A percentile compares a stretch with the other conserved stretches of the same genome.
phyloP scores from a whole-genome alignment of 2,329 filamentous ascomycete species.

The Thermoascus crustaceus region DNA sequence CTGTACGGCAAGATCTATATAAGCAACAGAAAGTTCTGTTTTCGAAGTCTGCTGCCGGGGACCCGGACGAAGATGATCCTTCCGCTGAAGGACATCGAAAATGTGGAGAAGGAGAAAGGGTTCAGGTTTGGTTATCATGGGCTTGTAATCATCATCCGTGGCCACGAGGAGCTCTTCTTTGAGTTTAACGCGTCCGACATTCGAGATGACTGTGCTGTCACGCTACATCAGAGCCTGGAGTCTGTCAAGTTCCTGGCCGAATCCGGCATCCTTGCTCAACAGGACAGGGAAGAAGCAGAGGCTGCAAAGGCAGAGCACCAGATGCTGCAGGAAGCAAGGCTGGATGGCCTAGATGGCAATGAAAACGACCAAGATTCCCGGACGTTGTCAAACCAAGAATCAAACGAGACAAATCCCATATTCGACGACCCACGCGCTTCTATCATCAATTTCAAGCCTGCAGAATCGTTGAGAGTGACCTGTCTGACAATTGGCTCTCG shows the following conservation, averaged over 20 bases:
- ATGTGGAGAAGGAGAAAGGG: slow-evolving; percentile 87
- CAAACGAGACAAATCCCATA: slow-evolving; percentile 56
- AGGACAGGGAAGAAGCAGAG: slow-evolving; percentile 63
- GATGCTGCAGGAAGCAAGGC: slow-evolving; percentile 66
- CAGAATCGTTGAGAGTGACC: slow-evolving; percentile 70
- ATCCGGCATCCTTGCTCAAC: slow-evolving; percentile 57
- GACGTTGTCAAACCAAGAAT: slow-evolving; percentile 19
- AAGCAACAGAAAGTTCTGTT: slow-evolving; percentile 80
- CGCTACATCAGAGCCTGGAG: slow-evolving; percentile 68
- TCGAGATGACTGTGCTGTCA: slow-evolving; percentile 83
- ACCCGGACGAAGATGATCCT: slow-evolving; percentile 89
- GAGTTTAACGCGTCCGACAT: slow-evolving; percentile 72
- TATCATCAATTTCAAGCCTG: slow-evolving; percentile 83
- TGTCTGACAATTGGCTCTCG: slow-evolving; percentile 93
- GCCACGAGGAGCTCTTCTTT: slow-evolving; percentile 93
- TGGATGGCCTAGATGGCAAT: slow-evolving; percentile 33
- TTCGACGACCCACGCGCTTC: slow-evolving; percentile 87
- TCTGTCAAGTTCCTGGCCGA: slow-evolving; percentile 62
- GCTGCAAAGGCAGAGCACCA: slow-evolving; percentile 73
- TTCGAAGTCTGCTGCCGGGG: slow-evolving; percentile 80
- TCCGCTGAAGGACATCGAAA: slow-evolving; percentile 84
- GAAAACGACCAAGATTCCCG: slow-evolving; percentile 19
- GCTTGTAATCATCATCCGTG: slow-evolving; percentile 83
- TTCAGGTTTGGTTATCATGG: slow-evolving; percentile 88
- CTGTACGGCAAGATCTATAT: slow-evolving; percentile 96